Conservation (phyloP, 2,329 filamentous ascomycete species). For the Fusarium nanum region DNA sequence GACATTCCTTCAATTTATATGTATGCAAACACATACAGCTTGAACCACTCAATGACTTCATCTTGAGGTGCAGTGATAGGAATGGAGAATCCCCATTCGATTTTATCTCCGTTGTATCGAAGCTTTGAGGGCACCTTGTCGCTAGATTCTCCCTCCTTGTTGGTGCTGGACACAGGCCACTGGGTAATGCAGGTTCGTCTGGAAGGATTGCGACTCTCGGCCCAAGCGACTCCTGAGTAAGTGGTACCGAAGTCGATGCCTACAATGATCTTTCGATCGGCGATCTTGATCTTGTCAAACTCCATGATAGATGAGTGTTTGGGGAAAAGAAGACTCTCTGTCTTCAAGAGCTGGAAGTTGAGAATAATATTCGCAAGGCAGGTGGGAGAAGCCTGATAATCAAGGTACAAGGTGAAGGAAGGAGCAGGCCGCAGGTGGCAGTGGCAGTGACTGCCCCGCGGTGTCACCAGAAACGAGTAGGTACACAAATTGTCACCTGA, state of each 20-base stretch:
- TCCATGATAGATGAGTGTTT: constrained; percentile 47
- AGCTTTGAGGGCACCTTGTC: constrained; percentile 62
- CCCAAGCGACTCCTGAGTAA: constrained; percentile 64
- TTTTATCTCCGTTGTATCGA: constrained; percentile 51
- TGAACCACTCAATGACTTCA: constrained; percentile 61
- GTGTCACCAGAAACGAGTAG: constrained; percentile 1
- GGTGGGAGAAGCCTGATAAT: background rate
- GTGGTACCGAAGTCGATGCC: constrained; percentile 67
- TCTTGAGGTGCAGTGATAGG: constrained; percentile 53
- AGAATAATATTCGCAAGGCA: background rate
- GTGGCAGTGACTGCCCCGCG: background rate
- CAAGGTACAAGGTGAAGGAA: background rate
- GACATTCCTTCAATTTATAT: background rate
- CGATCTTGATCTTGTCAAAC: constrained; percentile 51
- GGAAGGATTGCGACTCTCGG: constrained; percentile 54
- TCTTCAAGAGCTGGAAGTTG: background rate
- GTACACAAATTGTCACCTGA: background rate
- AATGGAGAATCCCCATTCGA: constrained; percentile 61
- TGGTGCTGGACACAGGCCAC: constrained; percentile 56
- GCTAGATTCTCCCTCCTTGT: constrained; percentile 52
- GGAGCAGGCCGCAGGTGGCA: background rate
- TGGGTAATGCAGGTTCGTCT: constrained; percentile 53
- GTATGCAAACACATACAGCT: constrained; percentile 53
- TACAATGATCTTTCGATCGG: constrained; percentile 58
- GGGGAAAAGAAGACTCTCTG: background rate